Base-by-base conservation (phyloP, 2,329 filamentous ascomycete species). In the Fusarium sp. region DNA sequence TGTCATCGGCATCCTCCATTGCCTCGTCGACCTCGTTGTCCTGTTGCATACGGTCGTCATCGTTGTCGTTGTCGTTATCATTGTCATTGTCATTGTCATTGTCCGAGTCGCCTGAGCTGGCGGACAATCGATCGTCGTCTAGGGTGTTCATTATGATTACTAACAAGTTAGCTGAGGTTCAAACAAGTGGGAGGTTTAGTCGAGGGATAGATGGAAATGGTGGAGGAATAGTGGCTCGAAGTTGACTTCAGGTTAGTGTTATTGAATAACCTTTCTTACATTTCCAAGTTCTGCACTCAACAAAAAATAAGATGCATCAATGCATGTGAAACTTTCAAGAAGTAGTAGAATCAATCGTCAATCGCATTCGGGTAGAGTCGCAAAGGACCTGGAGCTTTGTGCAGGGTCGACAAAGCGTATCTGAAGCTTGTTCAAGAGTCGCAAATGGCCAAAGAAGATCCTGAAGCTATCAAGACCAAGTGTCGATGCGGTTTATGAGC, bases 21-120 rank as follows among this genome's bases (percentile, higher is more conserved):
- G 85, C 79, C 72, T 88, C 86, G 69, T 89, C 86, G 56, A 81
- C 82, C 54, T 87, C 85, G 67, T 79, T 75, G 10, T 77, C 75
- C 24, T 67, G 66, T 34, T 77, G 74, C 53, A 62, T 56, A 21
- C 68, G 65, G 21, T 74, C 71, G 39, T 75, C 75, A 24, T 88
- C 86, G 67, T 89, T 86, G 54, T 82, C 71, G 42, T 75, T 75
- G 23, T 88, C 86, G 67, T 89, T 86, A 53, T 82, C 82, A 57
- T 87, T 85, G 69, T 79, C 74, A 7, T 77, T 75, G n/a, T 69
- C 65, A 23, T 77, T 60, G 23, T 74, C 71, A 20, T 75, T 76
- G 34, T 80, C 78, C 10, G 77, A 72, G 42, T 72, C 69, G 43
- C 20, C 65, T 24, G 69, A 71, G 47, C 69, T 72, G 46, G 63